phyloP scores from a whole-genome alignment of 139 green algal species.

The Chlamydomonas eustigma region DNA sequence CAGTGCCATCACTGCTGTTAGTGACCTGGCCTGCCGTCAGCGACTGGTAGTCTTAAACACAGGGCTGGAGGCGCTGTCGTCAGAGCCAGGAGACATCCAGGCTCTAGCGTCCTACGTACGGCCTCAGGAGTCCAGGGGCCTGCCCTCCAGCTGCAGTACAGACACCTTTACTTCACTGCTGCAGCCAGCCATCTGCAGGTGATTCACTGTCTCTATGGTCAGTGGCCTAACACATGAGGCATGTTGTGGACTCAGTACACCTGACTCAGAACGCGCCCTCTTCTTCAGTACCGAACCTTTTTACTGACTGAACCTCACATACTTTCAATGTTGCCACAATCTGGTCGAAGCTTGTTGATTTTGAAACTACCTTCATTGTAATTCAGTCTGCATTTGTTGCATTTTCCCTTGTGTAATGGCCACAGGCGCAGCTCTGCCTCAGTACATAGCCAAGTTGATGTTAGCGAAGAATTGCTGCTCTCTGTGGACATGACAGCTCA shows the following conservation, averaged over 20 bases:
- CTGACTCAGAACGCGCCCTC: no score
- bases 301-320: no score
- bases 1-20: background rate
- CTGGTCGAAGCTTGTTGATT: no score
- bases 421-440: no score
- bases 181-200: background rate
- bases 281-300: no score
- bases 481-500: slow-evolving; percentile 39
- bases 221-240: no score
- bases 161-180: background rate
- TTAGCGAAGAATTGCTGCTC: slow-evolving; percentile 34
- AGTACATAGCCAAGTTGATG: no score
- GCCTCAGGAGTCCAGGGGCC: slow-evolving; percentile 17
- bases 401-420: no score
- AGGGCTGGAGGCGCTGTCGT: background rate
- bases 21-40: slow-evolving; percentile 29
- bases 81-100: slow-evolving; percentile 25
- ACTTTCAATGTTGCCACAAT: no score
- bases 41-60: slow-evolving; percentile 43
- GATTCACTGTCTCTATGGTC: background rate
- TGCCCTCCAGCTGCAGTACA: background rate
- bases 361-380: no score
- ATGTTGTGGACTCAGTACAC: no score
- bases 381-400: no score
- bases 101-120: slow-evolving; percentile 34